Conservation (phyloP, 1,139 yeast species). For the Diutina pseudorugosa region DNA sequence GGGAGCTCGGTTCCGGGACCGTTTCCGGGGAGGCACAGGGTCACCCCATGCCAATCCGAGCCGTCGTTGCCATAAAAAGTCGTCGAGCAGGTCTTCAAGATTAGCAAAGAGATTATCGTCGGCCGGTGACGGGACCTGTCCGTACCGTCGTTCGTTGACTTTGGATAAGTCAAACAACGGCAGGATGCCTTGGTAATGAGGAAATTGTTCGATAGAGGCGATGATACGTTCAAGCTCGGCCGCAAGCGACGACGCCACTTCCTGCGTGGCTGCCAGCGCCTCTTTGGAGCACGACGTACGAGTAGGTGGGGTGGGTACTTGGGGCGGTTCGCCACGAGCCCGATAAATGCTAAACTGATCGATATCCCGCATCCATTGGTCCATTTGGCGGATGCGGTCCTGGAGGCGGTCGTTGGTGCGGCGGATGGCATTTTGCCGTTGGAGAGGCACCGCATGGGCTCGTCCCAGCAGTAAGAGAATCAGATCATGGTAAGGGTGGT, state of each 20-base stretch:
- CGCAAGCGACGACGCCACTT: neutral
- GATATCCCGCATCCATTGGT: neutral
- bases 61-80: neutral
- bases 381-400: constrained; percentile 1
- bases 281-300: neutral
- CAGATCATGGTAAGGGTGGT: constrained; percentile 2
- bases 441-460: neutral
- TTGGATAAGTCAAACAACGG: neutral
- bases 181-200: neutral
- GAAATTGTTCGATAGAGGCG: neutral
- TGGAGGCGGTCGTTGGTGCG: neutral
- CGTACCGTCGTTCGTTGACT: neutral
- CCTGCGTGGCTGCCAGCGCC: neutral
- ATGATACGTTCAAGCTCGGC: neutral
- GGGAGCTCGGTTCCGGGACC: neutral
- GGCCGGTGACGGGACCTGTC: neutral
- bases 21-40: neutral
- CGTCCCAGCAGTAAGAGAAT: neutral
- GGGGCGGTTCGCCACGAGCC: neutral
- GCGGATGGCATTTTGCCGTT: constrained; percentile 2
- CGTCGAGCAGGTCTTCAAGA: neutral
- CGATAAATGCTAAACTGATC: neutral
- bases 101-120: neutral
- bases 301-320: neutral
- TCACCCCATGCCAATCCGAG: neutral